phyloP scores from a whole-genome alignment of 352 stramenopile genomes.

The Phytopythium delawarense region DNA sequence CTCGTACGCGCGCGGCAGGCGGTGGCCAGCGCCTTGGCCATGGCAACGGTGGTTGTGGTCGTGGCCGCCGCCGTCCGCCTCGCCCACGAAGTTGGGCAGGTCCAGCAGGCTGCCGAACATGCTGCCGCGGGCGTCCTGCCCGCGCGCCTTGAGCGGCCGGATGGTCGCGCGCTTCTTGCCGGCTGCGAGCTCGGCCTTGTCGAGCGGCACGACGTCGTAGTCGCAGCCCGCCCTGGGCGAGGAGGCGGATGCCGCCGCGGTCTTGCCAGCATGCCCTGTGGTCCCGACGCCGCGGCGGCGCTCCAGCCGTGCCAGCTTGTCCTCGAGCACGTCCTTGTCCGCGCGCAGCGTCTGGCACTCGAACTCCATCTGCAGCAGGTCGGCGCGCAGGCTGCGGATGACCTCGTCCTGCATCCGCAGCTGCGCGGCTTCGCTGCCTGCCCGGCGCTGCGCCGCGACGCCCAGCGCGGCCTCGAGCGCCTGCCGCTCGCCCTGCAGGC shows the following conservation, averaged over 20 bases:
- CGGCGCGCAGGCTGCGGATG: slow-evolving; percentile 48
- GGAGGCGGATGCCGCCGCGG: background rate
- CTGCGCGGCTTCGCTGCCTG: slow-evolving; percentile 25
- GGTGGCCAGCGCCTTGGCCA: too few relatives aligned
- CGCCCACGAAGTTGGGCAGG: slow-evolving; percentile 41
- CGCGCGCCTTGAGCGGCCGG: slow-evolving; percentile 19
- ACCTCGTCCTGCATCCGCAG: slow-evolving; percentile 41
- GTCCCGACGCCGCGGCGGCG: slow-evolving; percentile 3
- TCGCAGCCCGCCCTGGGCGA: slow-evolving; percentile 1
- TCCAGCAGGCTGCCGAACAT: slow-evolving; percentile 60
- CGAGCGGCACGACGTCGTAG: slow-evolving; percentile 48
- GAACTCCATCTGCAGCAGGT: slow-evolving; percentile 66
- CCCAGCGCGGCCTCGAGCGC: slow-evolving; percentile 31
- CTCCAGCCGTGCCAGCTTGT: slow-evolving; percentile 33
- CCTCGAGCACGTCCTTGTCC: slow-evolving; percentile 32
- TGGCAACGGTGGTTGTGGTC: background rate
- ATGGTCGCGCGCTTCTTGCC: slow-evolving; percentile 38
- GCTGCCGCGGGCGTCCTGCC: slow-evolving; percentile 15
- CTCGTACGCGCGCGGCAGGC: background rate
- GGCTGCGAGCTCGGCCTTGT: slow-evolving; percentile 21
- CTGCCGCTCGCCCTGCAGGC: slow-evolving; percentile 38
- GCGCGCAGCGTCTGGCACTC: slow-evolving; percentile 49
- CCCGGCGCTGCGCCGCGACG: slow-evolving; percentile 14
- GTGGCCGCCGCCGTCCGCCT: background rate
- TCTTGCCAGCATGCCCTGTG: background rate